Evolutionary conservation across 306 rosid genomes (phyloP).

Genomic region (Cucurbita moschata): DNA sequence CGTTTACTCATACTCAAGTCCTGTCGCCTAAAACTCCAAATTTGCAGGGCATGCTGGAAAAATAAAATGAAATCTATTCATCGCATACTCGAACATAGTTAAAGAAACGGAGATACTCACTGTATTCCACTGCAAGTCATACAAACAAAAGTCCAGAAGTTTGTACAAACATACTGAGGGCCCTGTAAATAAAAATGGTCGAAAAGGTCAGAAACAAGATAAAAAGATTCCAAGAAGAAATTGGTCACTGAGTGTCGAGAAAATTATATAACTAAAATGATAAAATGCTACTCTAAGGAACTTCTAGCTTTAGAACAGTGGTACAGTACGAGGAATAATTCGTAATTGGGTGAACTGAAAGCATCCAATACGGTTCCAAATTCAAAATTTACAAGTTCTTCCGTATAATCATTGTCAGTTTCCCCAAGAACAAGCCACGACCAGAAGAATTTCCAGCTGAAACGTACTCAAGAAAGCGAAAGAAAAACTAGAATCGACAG

Average conservation of each 20-base stretch:
- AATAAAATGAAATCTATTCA: not conserved
- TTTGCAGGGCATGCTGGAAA: not conserved
- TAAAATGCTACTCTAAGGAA: not conserved
- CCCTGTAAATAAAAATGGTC: conserved; percentile 30
- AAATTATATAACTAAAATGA: not conserved
- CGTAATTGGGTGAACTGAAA: not conserved
- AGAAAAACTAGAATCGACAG: not conserved
- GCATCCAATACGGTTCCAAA: not conserved
- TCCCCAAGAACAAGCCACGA: not conserved
- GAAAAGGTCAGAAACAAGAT: not conserved
- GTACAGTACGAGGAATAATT: not conserved
- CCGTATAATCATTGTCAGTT: not conserved
- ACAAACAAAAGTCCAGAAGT: conserved; percentile 65
- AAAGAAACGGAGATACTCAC: conserved; percentile 31
- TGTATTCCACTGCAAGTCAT: conserved; percentile 76
- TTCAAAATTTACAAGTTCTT: not conserved
- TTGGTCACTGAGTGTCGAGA: not conserved
- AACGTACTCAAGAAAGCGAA: not conserved
- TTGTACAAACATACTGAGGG: conserved; percentile 73
- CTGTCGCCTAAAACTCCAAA: not conserved
- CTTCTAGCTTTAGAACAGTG: not conserved
- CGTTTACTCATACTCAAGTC: not conserved
- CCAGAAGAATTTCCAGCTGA: not conserved
- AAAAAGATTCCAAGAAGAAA: not conserved
- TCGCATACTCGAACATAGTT: not conserved